Conservation (phyloP, 768 basidiomycete genomes). For the Trametes elegans region DNA sequence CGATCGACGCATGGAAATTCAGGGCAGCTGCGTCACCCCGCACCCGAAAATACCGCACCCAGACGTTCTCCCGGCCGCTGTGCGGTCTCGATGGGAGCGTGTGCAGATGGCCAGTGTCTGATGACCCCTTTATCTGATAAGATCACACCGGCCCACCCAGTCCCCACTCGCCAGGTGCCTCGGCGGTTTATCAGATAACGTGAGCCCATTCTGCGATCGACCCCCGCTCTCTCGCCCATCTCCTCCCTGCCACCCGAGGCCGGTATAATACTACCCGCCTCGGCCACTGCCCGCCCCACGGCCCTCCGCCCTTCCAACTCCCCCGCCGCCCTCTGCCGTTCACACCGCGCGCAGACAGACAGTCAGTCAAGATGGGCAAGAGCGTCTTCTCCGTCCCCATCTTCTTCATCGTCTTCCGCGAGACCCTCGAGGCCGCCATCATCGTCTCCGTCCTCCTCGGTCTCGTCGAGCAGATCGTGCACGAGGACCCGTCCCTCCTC, state of each 20-base stretch:
- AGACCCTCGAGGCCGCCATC: conserved; percentile 90
- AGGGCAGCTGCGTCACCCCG: conserved; percentile 4
- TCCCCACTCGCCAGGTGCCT: not conserved
- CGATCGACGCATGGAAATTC: conserved; percentile 5
- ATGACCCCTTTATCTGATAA: conserved; percentile 28
- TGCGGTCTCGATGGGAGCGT: not conserved
- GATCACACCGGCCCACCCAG: conserved; percentile 17
- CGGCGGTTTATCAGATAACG: conserved; percentile 29
- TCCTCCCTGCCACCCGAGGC: conserved; percentile 2
- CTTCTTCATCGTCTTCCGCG: conserved; percentile 95
- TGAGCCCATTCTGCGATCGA: conserved; percentile 1
- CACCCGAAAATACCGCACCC: conserved; percentile 3
- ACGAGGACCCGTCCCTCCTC: conserved; percentile 25
- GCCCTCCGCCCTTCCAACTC: conserved; percentile 7
- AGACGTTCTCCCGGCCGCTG: conserved; percentile 7
- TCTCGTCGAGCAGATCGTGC: conserved; percentile 83
- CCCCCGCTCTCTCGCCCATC: conserved; percentile 1
- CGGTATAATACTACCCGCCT: conserved; percentile 8
- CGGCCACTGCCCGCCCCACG: conserved; percentile 10
- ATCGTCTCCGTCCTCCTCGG: conserved; percentile 90
- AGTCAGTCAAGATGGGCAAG: conserved; percentile 51
- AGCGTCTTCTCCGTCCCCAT: conserved; percentile 88
- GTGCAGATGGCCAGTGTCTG: conserved; percentile 5
- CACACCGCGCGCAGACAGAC: too few relatives aligned
- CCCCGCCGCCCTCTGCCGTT: conserved; percentile 15